These are phyloP conservation scores for Xylariaceae sp. DNA, from an alignment of 2,329 filamentous ascomycete genomes.

Conservation along the genomic window DNA sequence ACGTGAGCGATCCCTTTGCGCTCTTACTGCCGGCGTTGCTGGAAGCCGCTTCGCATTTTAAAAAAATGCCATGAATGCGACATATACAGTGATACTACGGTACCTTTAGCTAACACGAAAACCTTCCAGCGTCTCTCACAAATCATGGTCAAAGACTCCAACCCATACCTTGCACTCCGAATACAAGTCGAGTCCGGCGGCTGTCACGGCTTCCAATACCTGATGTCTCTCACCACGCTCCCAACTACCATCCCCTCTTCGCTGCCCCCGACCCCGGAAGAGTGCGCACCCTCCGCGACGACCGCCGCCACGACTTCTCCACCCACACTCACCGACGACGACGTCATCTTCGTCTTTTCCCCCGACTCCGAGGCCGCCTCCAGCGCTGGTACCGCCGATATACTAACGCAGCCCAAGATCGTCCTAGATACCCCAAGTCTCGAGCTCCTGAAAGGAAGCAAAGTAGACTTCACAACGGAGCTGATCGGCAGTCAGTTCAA, in stretches of 20 bases:
- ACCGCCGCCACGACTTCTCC: conserved; percentile 20
- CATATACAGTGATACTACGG: too few species aligned
- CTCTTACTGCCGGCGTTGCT: too few species aligned
- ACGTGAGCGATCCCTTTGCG: conserved; percentile 49
- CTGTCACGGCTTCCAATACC: conserved; percentile 96
- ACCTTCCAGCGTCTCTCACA: conserved; percentile 61
- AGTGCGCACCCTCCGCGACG: conserved; percentile 27
- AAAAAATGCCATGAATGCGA: too few species aligned
- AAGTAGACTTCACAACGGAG: conserved; percentile 94
- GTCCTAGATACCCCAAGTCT: conserved; percentile 85
- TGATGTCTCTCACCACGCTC: conserved; percentile 77
- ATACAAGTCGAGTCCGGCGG: conserved; percentile 90
- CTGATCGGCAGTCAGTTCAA: conserved; percentile 85
- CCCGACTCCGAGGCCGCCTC: conserved; percentile 38
- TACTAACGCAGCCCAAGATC: conserved; percentile 58
- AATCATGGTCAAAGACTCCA: conserved; percentile 68
- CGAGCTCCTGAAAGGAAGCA: conserved; percentile 86
- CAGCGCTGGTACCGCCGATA: not conserved
- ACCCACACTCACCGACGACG: conserved; percentile 58
- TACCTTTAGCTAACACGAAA: conserved; percentile 1
- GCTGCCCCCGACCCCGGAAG: conserved; percentile 10
- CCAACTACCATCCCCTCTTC: conserved; percentile 33
- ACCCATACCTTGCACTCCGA: conserved; percentile 80
- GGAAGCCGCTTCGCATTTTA: too few species aligned
- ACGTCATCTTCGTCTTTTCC: conserved; percentile 78